Conservation (phyloP, 345 rosid genomes). For the Hibiscus trionum region DNA sequence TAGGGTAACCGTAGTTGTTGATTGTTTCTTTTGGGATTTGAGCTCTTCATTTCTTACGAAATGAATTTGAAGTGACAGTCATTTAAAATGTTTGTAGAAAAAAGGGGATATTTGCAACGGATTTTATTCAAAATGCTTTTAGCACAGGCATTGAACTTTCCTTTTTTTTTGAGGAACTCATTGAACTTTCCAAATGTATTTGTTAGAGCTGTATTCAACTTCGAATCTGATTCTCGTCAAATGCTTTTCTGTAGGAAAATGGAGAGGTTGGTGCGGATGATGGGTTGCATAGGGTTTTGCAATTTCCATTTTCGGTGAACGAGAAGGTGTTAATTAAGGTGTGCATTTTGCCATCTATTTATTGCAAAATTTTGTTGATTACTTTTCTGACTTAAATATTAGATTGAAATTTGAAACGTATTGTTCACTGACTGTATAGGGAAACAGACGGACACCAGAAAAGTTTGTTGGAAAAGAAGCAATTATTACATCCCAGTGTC, state of each 20-base stretch:
- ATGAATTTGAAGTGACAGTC: neutral
- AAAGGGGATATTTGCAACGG: neutral
- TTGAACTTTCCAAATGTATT: neutral
- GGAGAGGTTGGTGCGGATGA: constrained; percentile 61
- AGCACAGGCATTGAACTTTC: neutral
- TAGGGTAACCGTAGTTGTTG: neutral
- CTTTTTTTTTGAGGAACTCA: too few relatives aligned
- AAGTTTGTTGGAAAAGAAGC: constrained; percentile 98
- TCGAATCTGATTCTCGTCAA: neutral
- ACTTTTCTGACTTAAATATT: neutral
- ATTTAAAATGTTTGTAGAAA: neutral
- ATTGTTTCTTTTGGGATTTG: neutral
- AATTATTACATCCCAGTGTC: constrained; percentile 86
- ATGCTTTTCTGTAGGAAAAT: constrained; percentile 47
- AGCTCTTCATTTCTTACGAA: neutral
- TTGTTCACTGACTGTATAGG: constrained; percentile 39
- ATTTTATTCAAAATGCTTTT: neutral
- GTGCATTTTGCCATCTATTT: neutral
- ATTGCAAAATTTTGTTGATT: neutral
- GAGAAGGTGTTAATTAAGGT: constrained; percentile 97
- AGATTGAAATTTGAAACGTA: constrained; percentile 1
- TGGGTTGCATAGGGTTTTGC: constrained; percentile 62
- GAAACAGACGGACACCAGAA: constrained; percentile 88
- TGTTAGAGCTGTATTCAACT: neutral
- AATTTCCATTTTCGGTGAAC: constrained; percentile 81